phyloP scores from a whole-genome alignment of 768 basidiomycete genomes.

The Tulasnella sp. region DNA sequence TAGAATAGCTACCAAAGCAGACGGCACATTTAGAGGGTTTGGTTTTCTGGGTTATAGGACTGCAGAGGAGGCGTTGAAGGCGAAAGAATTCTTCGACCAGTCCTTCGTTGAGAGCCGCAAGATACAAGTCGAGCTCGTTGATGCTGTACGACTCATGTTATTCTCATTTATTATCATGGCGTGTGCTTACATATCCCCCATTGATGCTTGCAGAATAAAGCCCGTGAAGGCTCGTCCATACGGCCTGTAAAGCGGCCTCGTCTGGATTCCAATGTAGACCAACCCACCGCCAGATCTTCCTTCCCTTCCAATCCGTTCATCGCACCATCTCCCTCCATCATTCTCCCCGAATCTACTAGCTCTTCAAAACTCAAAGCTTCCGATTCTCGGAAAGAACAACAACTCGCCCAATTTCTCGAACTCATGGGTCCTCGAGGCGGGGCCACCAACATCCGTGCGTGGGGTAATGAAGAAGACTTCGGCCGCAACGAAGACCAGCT shows the following conservation, averaged over 20 bases:
- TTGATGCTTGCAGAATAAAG: conserved; percentile 33
- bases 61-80: conserved; percentile 61
- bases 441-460: conserved; percentile 47
- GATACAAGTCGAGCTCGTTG: conserved; percentile 63
- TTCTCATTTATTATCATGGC: neutral
- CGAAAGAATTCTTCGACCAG: conserved; percentile 75
- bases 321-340: neutral
- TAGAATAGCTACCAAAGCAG: conserved; percentile 64
- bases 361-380: conserved; percentile 6
- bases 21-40: conserved; percentile 73
- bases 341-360: neutral
- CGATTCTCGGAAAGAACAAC: conserved; percentile 30
- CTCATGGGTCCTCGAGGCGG: neutral
- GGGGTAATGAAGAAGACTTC: conserved; percentile 47
- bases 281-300: neutral
- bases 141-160: conserved; percentile 49
- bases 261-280: conserved; percentile 25
- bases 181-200: neutral
- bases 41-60: conserved; percentile 90
- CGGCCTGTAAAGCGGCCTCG: conserved; percentile 65
- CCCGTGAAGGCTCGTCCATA: conserved; percentile 46
- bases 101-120: conserved; percentile 76
- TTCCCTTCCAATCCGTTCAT: neutral
- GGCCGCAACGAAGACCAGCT: conserved; percentile 24
- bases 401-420: conserved; percentile 31